phyloP scores from a whole-genome alignment of 179 eudicot species.

The Gypsophila paniculata region DNA sequence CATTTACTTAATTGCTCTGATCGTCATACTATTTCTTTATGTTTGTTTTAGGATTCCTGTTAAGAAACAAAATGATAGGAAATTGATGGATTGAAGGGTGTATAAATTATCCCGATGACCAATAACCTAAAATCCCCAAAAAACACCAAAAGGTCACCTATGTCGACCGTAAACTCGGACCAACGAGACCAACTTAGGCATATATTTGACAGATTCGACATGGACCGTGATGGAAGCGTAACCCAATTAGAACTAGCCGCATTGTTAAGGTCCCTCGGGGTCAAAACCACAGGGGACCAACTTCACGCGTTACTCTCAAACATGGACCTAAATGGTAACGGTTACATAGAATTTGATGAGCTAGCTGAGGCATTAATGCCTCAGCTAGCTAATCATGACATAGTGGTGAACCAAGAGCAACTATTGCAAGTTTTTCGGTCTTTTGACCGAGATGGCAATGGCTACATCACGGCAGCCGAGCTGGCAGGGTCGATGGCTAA shows the following conservation, averaged over 20 bases:
- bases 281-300: constrained; percentile 74
- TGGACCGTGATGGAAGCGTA: constrained; percentile 77
- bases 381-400: constrained; percentile 45
- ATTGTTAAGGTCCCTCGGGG: constrained; percentile 67
- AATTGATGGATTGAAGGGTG: too few relatives aligned
- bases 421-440: constrained; percentile 62
- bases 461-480: constrained; percentile 80
- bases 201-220: constrained; percentile 71
- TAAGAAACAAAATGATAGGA: too few relatives aligned
- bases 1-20: too few relatives aligned
- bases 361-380: constrained; percentile 55
- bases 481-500: constrained; percentile 79
- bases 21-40: too few relatives aligned
- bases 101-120: neutral
- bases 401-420: constrained; percentile 64
- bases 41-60: too few relatives aligned
- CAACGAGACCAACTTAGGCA: constrained; percentile 55
- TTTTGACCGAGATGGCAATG: constrained; percentile 85
- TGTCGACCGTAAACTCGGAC: constrained; percentile 25
- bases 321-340: constrained; percentile 72
- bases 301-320: constrained; percentile 43
- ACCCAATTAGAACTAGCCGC: constrained; percentile 87
- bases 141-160: constrained; percentile 7
- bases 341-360: constrained; percentile 71
- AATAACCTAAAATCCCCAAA: neutral